phyloP scores from a whole-genome alignment of 2,329 filamentous ascomycete genomes.

The Cladosporium austrohemisphaericum region DNA sequence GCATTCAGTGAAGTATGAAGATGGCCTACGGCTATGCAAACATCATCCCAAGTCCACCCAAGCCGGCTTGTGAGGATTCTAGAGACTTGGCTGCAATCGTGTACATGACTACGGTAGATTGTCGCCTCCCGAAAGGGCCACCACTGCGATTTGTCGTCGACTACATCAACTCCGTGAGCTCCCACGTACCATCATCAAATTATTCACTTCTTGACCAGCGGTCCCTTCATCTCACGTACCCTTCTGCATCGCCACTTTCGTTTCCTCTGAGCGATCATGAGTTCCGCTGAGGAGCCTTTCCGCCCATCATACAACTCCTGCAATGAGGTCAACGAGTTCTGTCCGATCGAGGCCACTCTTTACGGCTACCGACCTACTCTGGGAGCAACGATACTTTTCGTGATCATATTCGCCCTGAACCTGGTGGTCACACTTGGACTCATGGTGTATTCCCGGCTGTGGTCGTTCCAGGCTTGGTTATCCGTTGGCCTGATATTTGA shows the following conservation, averaged over 20 bases:
- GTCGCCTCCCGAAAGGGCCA: neutral
- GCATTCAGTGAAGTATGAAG: neutral
- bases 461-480: conserved; percentile 3
- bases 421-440: neutral
- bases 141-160: no score
- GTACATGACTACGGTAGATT: neutral
- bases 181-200: neutral
- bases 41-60: neutral
- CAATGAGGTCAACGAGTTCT: neutral
- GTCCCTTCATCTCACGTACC: neutral
- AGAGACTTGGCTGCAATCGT: neutral
- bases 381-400: neutral
- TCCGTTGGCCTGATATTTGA: neutral
- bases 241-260: neutral
- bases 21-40: neutral
- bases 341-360: conserved; percentile 2
- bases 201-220: neutral
- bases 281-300: neutral
- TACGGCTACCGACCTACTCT: conserved; percentile 3
- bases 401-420: neutral
- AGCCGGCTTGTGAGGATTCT: neutral
- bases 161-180: neutral
- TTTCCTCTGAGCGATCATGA: neutral
- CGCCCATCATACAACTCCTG: conserved; percentile 2
- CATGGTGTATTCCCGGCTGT: neutral